Conservation (phyloP, 2,329 filamentous ascomycete genomes). For the Trichoderma aggressivum region DNA sequence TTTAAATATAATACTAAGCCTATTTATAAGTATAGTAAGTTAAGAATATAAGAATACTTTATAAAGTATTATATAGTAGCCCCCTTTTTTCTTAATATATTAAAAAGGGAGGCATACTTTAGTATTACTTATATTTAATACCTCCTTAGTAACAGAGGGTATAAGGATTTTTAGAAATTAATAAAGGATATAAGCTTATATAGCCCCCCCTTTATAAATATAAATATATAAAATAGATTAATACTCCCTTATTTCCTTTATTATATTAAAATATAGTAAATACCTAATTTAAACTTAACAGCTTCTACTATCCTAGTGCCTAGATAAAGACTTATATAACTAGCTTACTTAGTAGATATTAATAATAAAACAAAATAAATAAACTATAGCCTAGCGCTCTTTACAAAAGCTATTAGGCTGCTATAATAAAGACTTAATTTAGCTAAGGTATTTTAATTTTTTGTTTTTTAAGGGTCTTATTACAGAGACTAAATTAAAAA, state of each 20-base stretch:
- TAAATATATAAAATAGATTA: too few species aligned
- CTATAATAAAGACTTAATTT: not conserved
- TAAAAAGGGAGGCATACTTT: too few species aligned
- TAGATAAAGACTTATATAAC: not conserved
- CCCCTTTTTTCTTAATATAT: not conserved
- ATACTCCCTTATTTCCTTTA: too few species aligned
- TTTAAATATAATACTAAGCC: not conserved
- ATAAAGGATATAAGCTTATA: not conserved
- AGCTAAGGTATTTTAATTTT: not conserved
- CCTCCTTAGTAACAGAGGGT: not conserved
- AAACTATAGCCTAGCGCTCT: too few species aligned
- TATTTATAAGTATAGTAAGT: not conserved
- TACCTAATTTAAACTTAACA: too few species aligned
- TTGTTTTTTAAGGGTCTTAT: not conserved
- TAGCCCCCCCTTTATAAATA: too few species aligned
- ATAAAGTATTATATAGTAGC: not conserved
- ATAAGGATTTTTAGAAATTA: not conserved
- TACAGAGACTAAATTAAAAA: accelerated
- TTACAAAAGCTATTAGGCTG: too few species aligned
- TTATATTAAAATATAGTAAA: too few species aligned
- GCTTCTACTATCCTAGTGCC: too few species aligned
- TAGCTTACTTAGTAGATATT: not conserved
- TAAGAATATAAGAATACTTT: not conserved
- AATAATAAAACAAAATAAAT: not conserved
- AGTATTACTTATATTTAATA: not conserved